Base-by-base conservation (phyloP, 257 asterid genomes). In the Petunia secreta region DNA sequence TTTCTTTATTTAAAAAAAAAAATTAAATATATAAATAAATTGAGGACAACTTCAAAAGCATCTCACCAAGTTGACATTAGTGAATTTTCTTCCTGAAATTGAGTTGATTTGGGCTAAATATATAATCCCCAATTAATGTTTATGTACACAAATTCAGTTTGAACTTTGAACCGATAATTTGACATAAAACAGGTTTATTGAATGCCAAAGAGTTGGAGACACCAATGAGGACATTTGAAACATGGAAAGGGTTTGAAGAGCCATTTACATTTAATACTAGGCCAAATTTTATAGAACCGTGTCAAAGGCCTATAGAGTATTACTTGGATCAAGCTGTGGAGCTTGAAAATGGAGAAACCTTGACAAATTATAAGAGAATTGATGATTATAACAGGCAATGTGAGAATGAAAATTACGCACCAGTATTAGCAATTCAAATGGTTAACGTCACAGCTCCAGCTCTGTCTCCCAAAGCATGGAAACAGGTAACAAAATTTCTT, bases 201-300 rank as follows among this genome's bases (percentile, higher is more conserved):
- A 76, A 84, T 1, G 88, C 91, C 0, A 84, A 81, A 37, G 95
- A 89, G 7, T 43, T 94, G 71, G 89, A 81, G 79, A 94, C 93
- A 4, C 94, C 97, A 10, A 25, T 90, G 34, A 94, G 83, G 57
- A 94, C 98, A 7, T 94, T 92, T 78, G 52, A 91, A 37, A 88
- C 97, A 14, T 92, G 96, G 97, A 87, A 89, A 0, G 88, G 97
- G 94, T 79, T 87, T 15, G 82, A 77, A 2, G 85, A 78, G 7
- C 93, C 98, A 0, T 94, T 91, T 77, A 87, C 94, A 1, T 91
- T 92, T 43, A 85, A 94, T 59, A 90, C 97, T 13, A 83, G 94
- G 67, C 8, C 38, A 55, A 60, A 86, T 83, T 87, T 82, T 79
- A 54, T 83, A 2, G 82, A 88, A 60, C 92, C 92, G 10, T 92